Base-by-base conservation (phyloP, 371 early-diverging fungal genomes). In the Apophysomyces ossiformis region DNA sequence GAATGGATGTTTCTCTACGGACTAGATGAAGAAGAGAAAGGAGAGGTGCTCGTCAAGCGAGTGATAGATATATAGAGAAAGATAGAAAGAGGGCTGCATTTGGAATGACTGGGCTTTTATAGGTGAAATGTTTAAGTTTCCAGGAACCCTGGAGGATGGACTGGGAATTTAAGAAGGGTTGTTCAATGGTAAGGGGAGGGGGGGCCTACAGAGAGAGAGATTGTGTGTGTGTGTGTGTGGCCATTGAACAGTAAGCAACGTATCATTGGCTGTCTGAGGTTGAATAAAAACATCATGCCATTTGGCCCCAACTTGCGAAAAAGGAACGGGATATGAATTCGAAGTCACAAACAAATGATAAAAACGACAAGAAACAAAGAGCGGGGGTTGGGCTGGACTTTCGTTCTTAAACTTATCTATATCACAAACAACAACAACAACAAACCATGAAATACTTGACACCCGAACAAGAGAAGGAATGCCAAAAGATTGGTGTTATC, bases 391-490 rank as follows among this genome's bases (percentile, higher is more conserved):
- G 54, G 54, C n/a, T n/a, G 9, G 54, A 26, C 32, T 26, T 26
- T 21, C 54, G 54, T 50, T 26, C 54, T 50, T 50, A 50, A 50
- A 50, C 54, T 50, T 26, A 50, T 21, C 54, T 50, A 21, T 21
- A 21, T 50, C 32, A 26, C 32, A 26, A 26, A 45, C 46, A 45
- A 45, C 46, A 45, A 50, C 16, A n/a, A 50, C n/a, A 47, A 47
- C 13, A 47, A 47, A 50, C 16, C 54, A 50, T 50, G 54, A 50
- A 50, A 50, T 50, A 50, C 54, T 50, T 74, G 38, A 61, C 75
- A 43, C 57, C 64, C 37, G 69, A 75, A 59, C 83, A 83, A 71
- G 70, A 74, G 65, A 69, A 76, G 41, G 50, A 64, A 8, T 58
- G 72, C 36, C 61, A 73, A 4, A 61, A 64, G 9, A 45, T 78